Percentiles rank a stretch among this genome's conserved stretches.
These are phyloP conservation scores for Globisporangium spiculum DNA, from an alignment of 352 stramenopile genomes.

Conservation along the genomic window DNA sequence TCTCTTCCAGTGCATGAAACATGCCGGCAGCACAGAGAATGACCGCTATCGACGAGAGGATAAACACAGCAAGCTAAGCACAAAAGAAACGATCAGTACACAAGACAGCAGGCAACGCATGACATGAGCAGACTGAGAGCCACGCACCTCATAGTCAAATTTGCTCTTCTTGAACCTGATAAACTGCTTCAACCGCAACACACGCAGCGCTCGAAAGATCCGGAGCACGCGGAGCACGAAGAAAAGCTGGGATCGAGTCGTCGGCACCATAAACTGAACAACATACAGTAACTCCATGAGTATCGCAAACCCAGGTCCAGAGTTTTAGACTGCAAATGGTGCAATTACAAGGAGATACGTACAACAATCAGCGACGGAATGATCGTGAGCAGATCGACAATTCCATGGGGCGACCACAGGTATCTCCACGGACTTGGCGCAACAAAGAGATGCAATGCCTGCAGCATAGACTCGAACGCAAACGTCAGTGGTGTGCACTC, in stretches of 20 bases:
- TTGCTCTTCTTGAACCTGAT: slow-evolving; percentile 61
- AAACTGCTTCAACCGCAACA: slow-evolving; percentile 55
- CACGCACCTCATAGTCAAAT: slow-evolving; percentile 67
- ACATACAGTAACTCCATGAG: neutral
- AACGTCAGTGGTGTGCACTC: no score
- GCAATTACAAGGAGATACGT: no score
- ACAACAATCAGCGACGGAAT: slow-evolving; percentile 64
- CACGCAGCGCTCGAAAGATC: slow-evolving; percentile 63
- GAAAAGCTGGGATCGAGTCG: slow-evolving; percentile 44
- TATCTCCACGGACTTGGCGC: slow-evolving; percentile 37
- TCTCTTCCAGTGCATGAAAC: slow-evolving; percentile 63
- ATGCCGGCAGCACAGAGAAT: slow-evolving; percentile 64
- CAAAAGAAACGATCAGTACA: neutral
- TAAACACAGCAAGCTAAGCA: slow-evolving; percentile 54
- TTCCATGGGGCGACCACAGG: slow-evolving; percentile 43
- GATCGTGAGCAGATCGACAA: slow-evolving; percentile 75
- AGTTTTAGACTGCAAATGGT: no score
- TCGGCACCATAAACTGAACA: slow-evolving; percentile 43
- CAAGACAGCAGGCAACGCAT: neutral
- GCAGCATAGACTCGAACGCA: neutral
- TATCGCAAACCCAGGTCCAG: neutral
- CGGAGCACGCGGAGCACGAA: slow-evolving; percentile 69
- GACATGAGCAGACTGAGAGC: neutral
- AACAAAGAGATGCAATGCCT: slow-evolving; percentile 54
- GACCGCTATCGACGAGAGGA: slow-evolving; percentile 59